A percentile compares a stretch with the other conserved stretches of the same genome.
These are phyloP conservation scores for Chaetomium olivaceum DNA, from an alignment of 2,329 filamentous ascomycete species.

Conservation along the genomic window DNA sequence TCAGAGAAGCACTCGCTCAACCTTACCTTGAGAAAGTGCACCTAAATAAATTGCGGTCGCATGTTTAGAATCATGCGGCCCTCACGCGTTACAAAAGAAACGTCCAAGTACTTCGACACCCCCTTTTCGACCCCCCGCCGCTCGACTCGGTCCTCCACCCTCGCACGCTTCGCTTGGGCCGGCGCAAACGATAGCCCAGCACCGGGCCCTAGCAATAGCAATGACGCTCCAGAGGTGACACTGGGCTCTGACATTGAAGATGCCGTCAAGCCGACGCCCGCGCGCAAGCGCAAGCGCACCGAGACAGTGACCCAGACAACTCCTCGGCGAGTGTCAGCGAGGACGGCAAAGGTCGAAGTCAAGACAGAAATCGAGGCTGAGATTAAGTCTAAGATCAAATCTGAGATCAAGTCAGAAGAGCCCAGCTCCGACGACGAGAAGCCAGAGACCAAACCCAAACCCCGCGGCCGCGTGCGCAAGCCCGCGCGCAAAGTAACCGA, in stretches of 20 bases:
- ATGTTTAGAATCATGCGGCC: constrained; percentile 50
- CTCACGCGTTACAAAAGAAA: constrained; percentile 60
- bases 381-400: constrained; percentile 16
- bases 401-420: constrained; percentile 19
- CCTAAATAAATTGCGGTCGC: not conserved
- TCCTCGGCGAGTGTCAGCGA: not conserved
- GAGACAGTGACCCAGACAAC: constrained; percentile 15
- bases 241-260: constrained; percentile 40
- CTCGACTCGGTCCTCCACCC: constrained; percentile 51
- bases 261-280: constrained; percentile 32
- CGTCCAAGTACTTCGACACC: constrained; percentile 55
- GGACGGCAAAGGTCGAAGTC: constrained; percentile 9
- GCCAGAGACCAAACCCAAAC: constrained; percentile 12
- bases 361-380: constrained; percentile 14
- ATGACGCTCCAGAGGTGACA: constrained; percentile 13
- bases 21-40: not conserved
- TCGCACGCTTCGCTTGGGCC: constrained; percentile 50
- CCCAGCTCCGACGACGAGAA: constrained; percentile 8
- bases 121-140: constrained; percentile 46
- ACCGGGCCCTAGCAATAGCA: constrained; percentile 23
- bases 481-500: constrained; percentile 44
- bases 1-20: not conserved
- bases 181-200: constrained; percentile 25
- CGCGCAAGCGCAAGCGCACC: constrained; percentile 38
- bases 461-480: constrained; percentile 41